Conservation (phyloP, 805 yeast genomes). For the Kluyveromyces starmeri region DNA sequence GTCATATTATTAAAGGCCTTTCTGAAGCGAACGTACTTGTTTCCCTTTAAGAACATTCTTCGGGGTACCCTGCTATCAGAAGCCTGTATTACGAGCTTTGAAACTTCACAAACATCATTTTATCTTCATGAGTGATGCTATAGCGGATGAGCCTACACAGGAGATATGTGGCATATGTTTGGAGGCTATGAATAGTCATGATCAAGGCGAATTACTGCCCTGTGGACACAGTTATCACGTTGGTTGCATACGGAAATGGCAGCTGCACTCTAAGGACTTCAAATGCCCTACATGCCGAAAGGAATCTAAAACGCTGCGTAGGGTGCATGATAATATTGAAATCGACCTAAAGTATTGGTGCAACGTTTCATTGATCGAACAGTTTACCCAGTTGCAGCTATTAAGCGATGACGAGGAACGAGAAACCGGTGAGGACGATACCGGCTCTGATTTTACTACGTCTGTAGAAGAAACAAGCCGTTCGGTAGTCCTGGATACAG, state of each 20-base stretch:
- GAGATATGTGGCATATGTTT: conserved; percentile 56
- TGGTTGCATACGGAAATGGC: conserved; percentile 51
- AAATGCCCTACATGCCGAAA: conserved; percentile 26
- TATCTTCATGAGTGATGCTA: too few relatives aligned
- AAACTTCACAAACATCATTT: too few relatives aligned
- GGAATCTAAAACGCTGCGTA: conserved; percentile 9
- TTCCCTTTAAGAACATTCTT: too few relatives aligned
- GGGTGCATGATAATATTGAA: conserved; percentile 8
- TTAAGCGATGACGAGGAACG: conserved; percentile 5
- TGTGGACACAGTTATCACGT: conserved; percentile 53
- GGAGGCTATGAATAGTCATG: conserved; percentile 29
- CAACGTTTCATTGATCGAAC: conserved; percentile 3
- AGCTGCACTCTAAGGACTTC: conserved; percentile 15
- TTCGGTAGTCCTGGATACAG: background rate
- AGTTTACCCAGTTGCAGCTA: conserved; percentile 4
- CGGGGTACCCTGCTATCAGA: too few relatives aligned
- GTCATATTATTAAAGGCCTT: too few relatives aligned
- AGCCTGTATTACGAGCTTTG: too few relatives aligned
- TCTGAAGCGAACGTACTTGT: too few relatives aligned
- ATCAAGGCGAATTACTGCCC: conserved; percentile 29
- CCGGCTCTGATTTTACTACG: background rate
- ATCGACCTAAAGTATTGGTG: conserved; percentile 6
- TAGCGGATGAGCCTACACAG: too few relatives aligned
- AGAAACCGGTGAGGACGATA: background rate
- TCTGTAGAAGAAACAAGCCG: conserved; percentile 1